Base-by-base conservation (phyloP, 164 flowering plant genomes). In the Berberis vulgaris region DNA sequence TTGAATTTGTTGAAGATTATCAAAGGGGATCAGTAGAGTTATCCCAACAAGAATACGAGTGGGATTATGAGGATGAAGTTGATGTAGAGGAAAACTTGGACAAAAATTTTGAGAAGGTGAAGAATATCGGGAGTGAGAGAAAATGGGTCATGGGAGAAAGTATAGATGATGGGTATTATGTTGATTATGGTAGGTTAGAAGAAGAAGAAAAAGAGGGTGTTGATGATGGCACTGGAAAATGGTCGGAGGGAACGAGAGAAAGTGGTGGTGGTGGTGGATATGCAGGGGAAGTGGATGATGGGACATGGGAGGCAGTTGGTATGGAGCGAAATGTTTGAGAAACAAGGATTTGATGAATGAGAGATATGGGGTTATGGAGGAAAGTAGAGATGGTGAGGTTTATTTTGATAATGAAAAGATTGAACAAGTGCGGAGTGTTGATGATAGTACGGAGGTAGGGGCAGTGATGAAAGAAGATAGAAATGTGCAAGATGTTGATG, bases 181-280 rank as follows among this genome's bases (percentile, higher is more conserved):
- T 52, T 3, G 10, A 52, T 52, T 7, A 52, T 4, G 7, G 12
- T 52, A 26, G 13, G 3, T 10, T 11, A 10, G 7, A 7, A 11
- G n/a, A 45, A 41, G 7, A 7, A 41, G 60, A 7, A 12, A 4
- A 12, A 39, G 2, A 4, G 7, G 40, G 7, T 2, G 41, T 46
- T 46, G 49, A 46, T 5, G 49, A 46, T 5, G 8, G 49, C 49
- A 5, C 49, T 46, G 26, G 26, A 26, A 26, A 46, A 46, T 56
- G 41, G 41, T 5, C 26, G 59, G 2, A 9, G 41, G 39, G 39
- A 40, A 13, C 10, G 39, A 52, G 58, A 10, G 57, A 59, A 61
- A 66, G 40, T 56, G 58, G 42, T 13, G 73, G 42, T 13, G 73
- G 58, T 49, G 8, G 3, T 39, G 39, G 10, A 7, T 59, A 59